Percentiles rank a stretch among this genome's conserved stretches.
phyloP scores from a whole-genome alignment of 2,329 filamentous ascomycete species.

The Ophiostoma himal-ulmi region DNA sequence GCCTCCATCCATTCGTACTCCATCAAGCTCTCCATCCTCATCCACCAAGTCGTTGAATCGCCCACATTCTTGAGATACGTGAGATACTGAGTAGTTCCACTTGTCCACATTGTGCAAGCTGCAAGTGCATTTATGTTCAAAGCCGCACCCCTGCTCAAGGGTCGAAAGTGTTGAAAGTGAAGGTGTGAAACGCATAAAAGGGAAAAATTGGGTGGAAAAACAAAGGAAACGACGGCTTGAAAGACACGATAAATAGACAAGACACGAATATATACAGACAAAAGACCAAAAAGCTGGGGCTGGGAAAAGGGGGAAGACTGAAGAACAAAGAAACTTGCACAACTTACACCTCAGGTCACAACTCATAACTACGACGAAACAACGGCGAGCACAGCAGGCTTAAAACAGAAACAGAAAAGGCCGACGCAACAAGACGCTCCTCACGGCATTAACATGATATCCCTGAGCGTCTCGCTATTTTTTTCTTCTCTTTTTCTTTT shows the following conservation, averaged over 20 bases:
- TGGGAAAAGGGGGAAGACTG: slow-evolving; percentile 3
- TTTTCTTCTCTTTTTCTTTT: no score
- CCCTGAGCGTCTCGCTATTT: background rate
- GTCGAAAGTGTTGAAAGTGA: background rate
- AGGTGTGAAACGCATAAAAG: background rate
- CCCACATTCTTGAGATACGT: background rate
- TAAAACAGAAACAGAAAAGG: slow-evolving; percentile 16
- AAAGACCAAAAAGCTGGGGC: slow-evolving; percentile 4
- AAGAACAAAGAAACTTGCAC: background rate
- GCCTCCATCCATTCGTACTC: background rate
- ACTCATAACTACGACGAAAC: background rate
- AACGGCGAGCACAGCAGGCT: slow-evolving; percentile 10
- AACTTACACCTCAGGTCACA: background rate
- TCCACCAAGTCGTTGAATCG: background rate
- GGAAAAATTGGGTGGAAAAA: background rate
- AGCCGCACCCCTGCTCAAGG: background rate
- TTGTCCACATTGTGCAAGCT: slow-evolving; percentile 1
- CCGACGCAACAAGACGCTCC: background rate
- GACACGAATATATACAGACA: background rate
- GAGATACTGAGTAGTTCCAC: background rate
- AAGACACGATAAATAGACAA: background rate
- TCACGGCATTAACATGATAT: background rate
- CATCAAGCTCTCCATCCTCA: background rate
- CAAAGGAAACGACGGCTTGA: background rate
- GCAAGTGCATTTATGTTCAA: slow-evolving; percentile 1